phyloP scores from a whole-genome alignment of 2,329 filamentous ascomycete species.

The Teratosphaeria viscida region DNA sequence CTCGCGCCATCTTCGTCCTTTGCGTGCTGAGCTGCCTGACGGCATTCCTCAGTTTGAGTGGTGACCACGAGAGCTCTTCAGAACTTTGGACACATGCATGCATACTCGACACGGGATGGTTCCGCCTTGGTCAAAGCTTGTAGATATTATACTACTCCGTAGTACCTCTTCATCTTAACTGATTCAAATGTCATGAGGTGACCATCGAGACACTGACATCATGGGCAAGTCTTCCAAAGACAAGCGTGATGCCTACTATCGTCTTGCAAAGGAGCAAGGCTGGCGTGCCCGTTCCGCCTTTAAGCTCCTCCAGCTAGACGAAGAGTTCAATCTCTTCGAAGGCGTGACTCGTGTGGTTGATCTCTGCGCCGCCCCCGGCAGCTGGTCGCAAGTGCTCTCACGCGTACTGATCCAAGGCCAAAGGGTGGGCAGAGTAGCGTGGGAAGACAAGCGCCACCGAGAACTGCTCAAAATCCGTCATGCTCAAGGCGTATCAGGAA shows the following conservation, averaged over 20 bases:
- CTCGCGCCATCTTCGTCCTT: not conserved
- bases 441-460: slow-evolving; percentile 71
- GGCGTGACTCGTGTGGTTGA: slow-evolving; percentile 89
- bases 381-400: slow-evolving; percentile 94
- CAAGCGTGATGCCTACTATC: slow-evolving; percentile 95
- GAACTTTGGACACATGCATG: not conserved
- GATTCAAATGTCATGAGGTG: too few species aligned
- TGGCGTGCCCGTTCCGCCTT: slow-evolving; percentile 95
- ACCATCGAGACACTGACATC: too few species aligned
- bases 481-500: not conserved
- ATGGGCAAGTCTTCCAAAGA: slow-evolving; percentile 84
- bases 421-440: slow-evolving; percentile 73
- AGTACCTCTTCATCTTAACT: not conserved
- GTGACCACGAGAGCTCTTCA: not conserved
- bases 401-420: slow-evolving; percentile 88
- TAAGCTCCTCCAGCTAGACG: slow-evolving; percentile 92
- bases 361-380: slow-evolving; percentile 87
- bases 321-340: slow-evolving; percentile 89
- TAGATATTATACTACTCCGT: not conserved
- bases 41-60: not conserved
- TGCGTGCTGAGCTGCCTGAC: not conserved
- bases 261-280: slow-evolving; percentile 95
- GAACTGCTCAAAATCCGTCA: slow-evolving; percentile 11
- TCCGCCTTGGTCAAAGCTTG: not conserved
- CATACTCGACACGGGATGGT: not conserved